Evolutionary conservation across 768 basidiomycete species (phyloP), one percentile per base, ranked within the genome.

Genomic region (Leucocoprinus sp.): DNA sequence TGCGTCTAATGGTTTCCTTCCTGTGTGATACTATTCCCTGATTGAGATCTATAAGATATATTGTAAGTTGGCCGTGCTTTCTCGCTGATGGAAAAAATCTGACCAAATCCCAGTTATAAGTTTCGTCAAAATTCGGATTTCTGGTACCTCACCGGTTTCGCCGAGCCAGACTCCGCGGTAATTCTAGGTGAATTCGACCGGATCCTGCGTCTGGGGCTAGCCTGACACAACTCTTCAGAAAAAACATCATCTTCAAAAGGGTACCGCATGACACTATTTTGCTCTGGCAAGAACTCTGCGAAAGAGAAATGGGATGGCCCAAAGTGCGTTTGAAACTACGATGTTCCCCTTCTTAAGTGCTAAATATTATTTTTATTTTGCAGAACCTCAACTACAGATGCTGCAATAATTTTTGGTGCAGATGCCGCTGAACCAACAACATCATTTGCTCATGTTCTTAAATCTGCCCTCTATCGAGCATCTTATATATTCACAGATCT

Each of bases 241-340:
- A 88, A 87, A 55, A 71, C 68, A 27, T 77, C 82, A 1, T 74
- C 73, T 4, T 65, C 81, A 0, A 72, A 79, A 54, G 93, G 92
- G 0, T 97, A 93, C 63, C 72, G 70, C 43, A 92, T 93, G 85
- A 82, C 82, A 0, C 60, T 98, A 26, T 98, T 96, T 59, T 83
- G 81, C 24, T 65, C 72, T 1, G 85, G 87, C 12, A 85, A 78
- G 49, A 81, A 93, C 57, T 56, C 76, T 0, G 68, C 71, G 12
- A 82, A 84, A 54, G 91, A 92, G 58, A 80, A 87, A 53, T 99
- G 96, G 96, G 89, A 95, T 34, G 96, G 96, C 8, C 80, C 91
- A 28, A 74, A 76, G 78, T 78, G 53, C 15, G 55, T 45, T 15
- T 37, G 8, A 42, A 18, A 12, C 23, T 24, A 1, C 23, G 8